Base-by-base conservation (phyloP, 2,329 filamentous ascomycete genomes). In the Pseudopyrenochaeta lycopersici region DNA sequence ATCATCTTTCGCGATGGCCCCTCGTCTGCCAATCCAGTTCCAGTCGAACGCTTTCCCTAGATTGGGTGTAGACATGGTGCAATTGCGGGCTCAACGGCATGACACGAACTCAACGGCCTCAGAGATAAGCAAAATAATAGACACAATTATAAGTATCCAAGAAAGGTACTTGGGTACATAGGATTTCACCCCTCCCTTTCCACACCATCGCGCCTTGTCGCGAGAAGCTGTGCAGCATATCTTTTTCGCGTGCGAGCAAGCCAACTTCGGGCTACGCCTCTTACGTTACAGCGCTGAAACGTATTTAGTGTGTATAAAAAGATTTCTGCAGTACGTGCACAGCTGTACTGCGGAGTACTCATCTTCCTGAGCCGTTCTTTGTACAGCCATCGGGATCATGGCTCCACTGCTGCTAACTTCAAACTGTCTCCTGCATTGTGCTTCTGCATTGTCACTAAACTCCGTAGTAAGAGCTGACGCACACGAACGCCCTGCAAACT, bases 21-120 rank as follows among this genome's bases (percentile, higher is more conserved):
- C 49, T 20, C 49, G 46, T 40, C 30, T 58, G 48, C 44, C 51
- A 56, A 20, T 40, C 52, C 56, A 36, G 42, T 59, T 48, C 33
- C 31, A 53, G 42, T 47, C 27, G 35, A 40, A 32, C 46, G 36
- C 50, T 27, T 45, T 52, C 23, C 45, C 53, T 46, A 33, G 38
- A 49, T 49, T 5, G 36, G 36, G 32, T 46, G 18, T 33, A 18
- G 23, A 53, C 30, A 51, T 58, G 56, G 52, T 52, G 49, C 56
- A 47, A 52, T 52, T 50, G 39, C 50, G 17, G 49, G 38, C 58
- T 56, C 56, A 53, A 56, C 61, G 47, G 59, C 59, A 64, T 52
- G 50, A 60, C 45, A 58, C 61, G 58, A 57, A 52, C 53, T 62
- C 56, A 60, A 63, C 63, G 51, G 49, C 29, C 46, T 40, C 51